phyloP scores from a whole-genome alignment of 257 asterid genomes.

The Solanum etuberosum region DNA sequence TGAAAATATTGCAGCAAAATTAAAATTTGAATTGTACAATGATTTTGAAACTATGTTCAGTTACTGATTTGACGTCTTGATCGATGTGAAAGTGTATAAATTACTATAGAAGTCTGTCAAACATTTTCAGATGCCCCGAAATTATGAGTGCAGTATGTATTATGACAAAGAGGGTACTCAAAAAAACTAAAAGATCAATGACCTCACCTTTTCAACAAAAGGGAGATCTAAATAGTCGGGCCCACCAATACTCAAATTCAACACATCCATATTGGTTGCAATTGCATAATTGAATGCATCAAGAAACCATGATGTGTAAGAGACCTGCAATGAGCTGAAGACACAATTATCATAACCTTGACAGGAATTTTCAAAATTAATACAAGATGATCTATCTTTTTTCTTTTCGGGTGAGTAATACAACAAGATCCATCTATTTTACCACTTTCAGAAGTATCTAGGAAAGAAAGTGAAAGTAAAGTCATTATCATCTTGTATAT shows the following conservation, averaged over 20 bases:
- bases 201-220: constrained; percentile 74
- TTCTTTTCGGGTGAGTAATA: not conserved
- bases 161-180: not conserved
- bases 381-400: not conserved
- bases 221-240: constrained; percentile 95
- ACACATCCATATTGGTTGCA: constrained; percentile 91
- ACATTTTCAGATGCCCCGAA: not conserved
- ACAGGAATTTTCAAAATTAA: not conserved
- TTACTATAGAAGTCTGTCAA: not conserved
- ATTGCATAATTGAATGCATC: constrained; percentile 98
- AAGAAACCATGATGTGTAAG: constrained; percentile 98
- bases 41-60: not conserved
- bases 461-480: not conserved
- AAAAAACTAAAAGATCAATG: not conserved
- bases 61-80: not conserved
- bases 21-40: not conserved
- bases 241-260: constrained; percentile 98
- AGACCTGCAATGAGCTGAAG: constrained; percentile 97
- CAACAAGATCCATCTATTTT: not conserved
- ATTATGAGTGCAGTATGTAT: not conserved
- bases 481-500: not conserved
- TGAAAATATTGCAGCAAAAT: not conserved
- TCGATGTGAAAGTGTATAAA: not conserved
- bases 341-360: constrained; percentile 71
- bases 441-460: not conserved